Base-by-base conservation (phyloP, 345 rosid species). In the Leavenworthia alabamica region DNA sequence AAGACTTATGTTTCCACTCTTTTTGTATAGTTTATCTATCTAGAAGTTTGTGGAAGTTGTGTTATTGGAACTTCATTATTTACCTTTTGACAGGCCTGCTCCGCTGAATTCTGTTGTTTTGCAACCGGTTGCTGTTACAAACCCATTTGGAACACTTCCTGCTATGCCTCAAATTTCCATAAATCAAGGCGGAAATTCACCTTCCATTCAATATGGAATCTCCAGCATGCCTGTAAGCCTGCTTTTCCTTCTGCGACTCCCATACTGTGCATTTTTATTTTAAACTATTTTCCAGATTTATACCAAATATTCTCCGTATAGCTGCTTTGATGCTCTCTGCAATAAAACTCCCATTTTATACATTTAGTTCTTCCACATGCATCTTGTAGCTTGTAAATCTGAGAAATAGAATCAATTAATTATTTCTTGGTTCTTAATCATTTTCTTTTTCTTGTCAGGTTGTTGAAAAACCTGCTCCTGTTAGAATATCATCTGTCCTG, bases 71-170 rank as follows among this genome's bases (percentile, higher is more conserved):
- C 32, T 26, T 72, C n/a, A 27, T 28, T 46, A 15, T 29, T 4
- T 46, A 13, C 55, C 35, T 22, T 45, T 62, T 72, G 50, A 71
- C 84, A 94, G 99, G 84, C 74, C 89, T 62, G 74, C 80, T 26
- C 41, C 82, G 5, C 81, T 40, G 55, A 80, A 47, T 77, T 48
- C 94, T 67, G 68, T 82, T 40, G 77, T 68, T 51, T 60, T 84
- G 60, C 97, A 85, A 59, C 85, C 88, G 4, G 73, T 80, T 46
- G 66, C 86, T 58, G 78, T 79, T 26, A 74, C 86, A 55, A 94
- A 88, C 70, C 96, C 99, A 29, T 94, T 86, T 64, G 99, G 99
- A 46, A 84, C 89, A 8, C 96, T 94, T 49, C 99, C 99, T 48
- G 89, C 85, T 56, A 82, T 86, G 86, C 99, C 97, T 64, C 97